Evolutionary conservation across 352 stramenopile species (phyloP).

Genomic region (Phytophthora citrophthora): DNA sequence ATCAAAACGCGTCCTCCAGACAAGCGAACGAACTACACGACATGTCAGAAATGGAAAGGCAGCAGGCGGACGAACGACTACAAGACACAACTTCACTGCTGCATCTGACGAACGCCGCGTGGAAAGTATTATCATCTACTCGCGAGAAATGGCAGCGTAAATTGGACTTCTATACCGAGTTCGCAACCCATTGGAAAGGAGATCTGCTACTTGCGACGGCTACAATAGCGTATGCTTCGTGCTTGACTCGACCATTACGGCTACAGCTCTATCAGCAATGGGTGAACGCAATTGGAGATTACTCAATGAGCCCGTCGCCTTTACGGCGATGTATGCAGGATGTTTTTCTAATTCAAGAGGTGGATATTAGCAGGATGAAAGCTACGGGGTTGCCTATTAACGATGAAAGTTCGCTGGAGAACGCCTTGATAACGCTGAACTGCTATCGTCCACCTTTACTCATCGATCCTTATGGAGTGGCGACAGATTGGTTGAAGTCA

Average conservation of each 20-base stretch:
- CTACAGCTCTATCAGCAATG: slow-evolving; percentile 36
- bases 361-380: slow-evolving; percentile 46
- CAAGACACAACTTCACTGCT: slow-evolving; percentile 61
- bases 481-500: slow-evolving; percentile 56
- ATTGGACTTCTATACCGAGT: slow-evolving; percentile 51
- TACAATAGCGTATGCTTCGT: slow-evolving; percentile 52
- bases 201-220: slow-evolving; percentile 74
- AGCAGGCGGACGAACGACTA: slow-evolving; percentile 52
- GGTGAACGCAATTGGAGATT: slow-evolving; percentile 36
- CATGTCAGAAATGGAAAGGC: slow-evolving; percentile 58
- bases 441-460: slow-evolving; percentile 60
- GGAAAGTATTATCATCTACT: slow-evolving; percentile 56
- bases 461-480: slow-evolving; percentile 67
- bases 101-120: slow-evolving; percentile 59
- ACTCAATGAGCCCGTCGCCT: slow-evolving; percentile 43
- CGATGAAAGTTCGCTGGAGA: slow-evolving; percentile 53
- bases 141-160: slow-evolving; percentile 46
- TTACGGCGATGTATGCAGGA: slow-evolving; percentile 21
- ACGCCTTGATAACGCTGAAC: slow-evolving; percentile 41
- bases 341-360: slow-evolving; percentile 46
- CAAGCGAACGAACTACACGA: slow-evolving; percentile 46
- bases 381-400: slow-evolving; percentile 46
- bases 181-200: slow-evolving; percentile 50
- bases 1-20: slow-evolving; percentile 43
- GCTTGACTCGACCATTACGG: slow-evolving; percentile 31